These are phyloP conservation scores for Penicillium janthinellum DNA, from an alignment of 2,329 filamentous ascomycete genomes.

Conservation along the genomic window DNA sequence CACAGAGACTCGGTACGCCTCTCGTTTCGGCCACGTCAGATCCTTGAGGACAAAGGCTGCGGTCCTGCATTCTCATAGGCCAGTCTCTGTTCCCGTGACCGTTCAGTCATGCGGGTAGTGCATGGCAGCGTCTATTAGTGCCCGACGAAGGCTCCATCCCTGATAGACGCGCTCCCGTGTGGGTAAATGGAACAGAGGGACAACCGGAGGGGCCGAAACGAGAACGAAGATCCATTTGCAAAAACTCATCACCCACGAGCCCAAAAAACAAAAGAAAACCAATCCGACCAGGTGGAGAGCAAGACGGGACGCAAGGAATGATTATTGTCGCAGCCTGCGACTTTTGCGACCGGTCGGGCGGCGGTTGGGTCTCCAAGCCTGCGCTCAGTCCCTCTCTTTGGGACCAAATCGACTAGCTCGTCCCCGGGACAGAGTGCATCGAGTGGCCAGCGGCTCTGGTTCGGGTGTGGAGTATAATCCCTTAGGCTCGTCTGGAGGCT, in stretches of 20 bases:
- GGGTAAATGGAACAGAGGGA: conserved; percentile 15
- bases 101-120: conserved; percentile 28
- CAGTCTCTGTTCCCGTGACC: conserved; percentile 28
- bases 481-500: conserved; percentile 5
- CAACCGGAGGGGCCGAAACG: neutral
- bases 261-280: neutral
- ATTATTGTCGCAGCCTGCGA: conserved; percentile 17
- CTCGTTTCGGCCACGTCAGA: conserved; percentile 12
- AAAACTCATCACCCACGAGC: neutral
- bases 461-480: conserved; percentile 16
- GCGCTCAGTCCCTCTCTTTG: conserved; percentile 28
- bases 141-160: conserved; percentile 26
- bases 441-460: conserved; percentile 27
- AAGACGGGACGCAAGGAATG: neutral
- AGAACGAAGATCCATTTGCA: neutral
- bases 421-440: conserved; percentile 24
- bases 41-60: neutral
- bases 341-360: conserved; percentile 11
- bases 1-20: neutral
- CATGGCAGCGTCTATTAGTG: conserved; percentile 33
- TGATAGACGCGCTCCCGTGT: conserved; percentile 33
- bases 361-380: conserved; percentile 20
- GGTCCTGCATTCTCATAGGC: conserved; percentile 13
- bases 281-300: neutral
- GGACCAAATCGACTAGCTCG: conserved; percentile 24